Base-by-base conservation (phyloP, 1,284 basidiomycete species). In the Lentinula novae-zelandiae region DNA sequence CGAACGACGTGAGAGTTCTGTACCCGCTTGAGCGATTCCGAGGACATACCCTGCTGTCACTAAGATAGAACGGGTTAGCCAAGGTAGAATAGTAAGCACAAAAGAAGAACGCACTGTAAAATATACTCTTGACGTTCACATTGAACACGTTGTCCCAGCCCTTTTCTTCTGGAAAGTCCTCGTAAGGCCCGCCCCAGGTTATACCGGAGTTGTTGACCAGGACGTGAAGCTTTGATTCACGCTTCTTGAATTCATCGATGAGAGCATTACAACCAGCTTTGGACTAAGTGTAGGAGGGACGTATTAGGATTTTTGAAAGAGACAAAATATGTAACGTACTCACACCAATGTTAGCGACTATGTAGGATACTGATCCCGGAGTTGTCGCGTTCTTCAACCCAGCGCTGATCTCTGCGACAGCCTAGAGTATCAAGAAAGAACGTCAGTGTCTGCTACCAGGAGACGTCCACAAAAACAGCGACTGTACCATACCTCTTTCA, bases 121-220 rank as follows among this genome's bases (percentile, higher is more conserved):
- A 93, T 42, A 90, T 78, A 64, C 86, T 85, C 77, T 94, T 93
- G 53, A 93, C 87, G 67, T 93, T 93, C 55, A 92, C 80, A 15
- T 83, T 82, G 71, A 93, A 82, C 39, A 93, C 77, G 39, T 87
- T 85, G 68, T 95, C 92, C 93, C 93, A 95, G 1, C 93, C 93
- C 63, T 84, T 86, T 63, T 83, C 82, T 70, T 90, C 89, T 0
- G 92, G 91, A 64, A 93, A 87, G 67, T 90, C 81, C 22, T 84
- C 76, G 70, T 83, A 90, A 1, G 85, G 81, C 1, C 87, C 88
- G 17, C 92, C 93, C 92, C 92, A 94, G 9, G 90, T 84, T 20
- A 56, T 56, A 8, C 89, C 90, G 8, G 87, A 88, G 72, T 93
- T 93, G 72, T 93, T 93, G 53, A 93, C 83, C 10, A 93, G 81